A percentile compares a stretch with the other conserved stretches of the same genome.
Conservation (phyloP, 345 rosid species). For the Linum usitatissimum region DNA sequence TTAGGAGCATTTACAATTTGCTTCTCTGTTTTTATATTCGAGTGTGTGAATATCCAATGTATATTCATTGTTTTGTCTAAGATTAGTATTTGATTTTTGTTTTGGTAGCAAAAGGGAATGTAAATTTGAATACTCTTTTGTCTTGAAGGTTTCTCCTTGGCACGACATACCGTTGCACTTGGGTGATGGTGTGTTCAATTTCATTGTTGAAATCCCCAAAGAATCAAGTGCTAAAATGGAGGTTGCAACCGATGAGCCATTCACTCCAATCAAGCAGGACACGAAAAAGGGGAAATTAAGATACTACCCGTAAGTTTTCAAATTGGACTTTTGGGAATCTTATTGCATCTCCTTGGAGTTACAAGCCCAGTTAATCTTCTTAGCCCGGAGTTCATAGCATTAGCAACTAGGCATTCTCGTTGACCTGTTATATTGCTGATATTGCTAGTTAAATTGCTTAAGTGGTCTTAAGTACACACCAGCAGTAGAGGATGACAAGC, state of each 20-base stretch:
- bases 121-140: background rate
- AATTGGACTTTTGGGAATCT: background rate
- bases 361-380: too few species aligned
- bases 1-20: background rate
- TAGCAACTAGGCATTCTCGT: too few species aligned
- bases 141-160: slow-evolving; percentile 80
- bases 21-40: background rate
- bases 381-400: too few species aligned
- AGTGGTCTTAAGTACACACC: too few species aligned
- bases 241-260: slow-evolving; percentile 83
- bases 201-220: slow-evolving; percentile 79
- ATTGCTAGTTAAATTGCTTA: background rate
- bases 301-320: slow-evolving; percentile 50
- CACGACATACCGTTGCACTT: slow-evolving; percentile 76
- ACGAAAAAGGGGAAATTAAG: slow-evolving; percentile 65
- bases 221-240: slow-evolving; percentile 97
- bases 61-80: too few species aligned
- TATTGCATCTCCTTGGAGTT: too few species aligned
- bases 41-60: too few species aligned
- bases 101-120: background rate
- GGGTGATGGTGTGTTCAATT: slow-evolving; percentile 80
- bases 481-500: too few species aligned
- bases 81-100: background rate
- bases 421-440: too few species aligned
- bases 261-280: slow-evolving; percentile 91